A percentile compares a stretch with the other conserved stretches of the same genome.
phyloP scores from a whole-genome alignment of 1,284 basidiomycete species.

The Fomitopsis palustris region DNA sequence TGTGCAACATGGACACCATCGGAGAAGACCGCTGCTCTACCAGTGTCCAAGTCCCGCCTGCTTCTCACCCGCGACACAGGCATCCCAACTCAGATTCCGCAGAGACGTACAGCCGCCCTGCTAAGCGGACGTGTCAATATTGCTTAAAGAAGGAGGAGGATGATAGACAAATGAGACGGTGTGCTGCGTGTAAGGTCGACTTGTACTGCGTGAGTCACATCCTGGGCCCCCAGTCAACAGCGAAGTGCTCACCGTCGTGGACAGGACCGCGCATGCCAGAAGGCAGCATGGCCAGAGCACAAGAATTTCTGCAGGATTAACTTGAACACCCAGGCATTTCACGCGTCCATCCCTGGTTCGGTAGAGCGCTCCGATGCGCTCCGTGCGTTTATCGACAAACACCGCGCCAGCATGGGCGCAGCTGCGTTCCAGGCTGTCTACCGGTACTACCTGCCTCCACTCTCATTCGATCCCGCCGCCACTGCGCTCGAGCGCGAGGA shows the following conservation, averaged over 20 bases:
- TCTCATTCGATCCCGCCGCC: neutral
- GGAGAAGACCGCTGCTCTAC: neutral
- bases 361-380: neutral
- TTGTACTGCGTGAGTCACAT: neutral
- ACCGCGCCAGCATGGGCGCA: neutral
- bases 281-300: neutral
- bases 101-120: neutral
- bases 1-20: no score
- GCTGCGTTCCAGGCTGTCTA: neutral
- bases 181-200: neutral
- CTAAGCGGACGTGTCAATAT: neutral
- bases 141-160: neutral
- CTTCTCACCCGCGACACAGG: neutral
- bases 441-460: neutral
- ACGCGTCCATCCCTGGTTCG: neutral
- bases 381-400: neutral
- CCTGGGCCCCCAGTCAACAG: neutral
- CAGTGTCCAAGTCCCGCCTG: neutral
- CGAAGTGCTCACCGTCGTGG: neutral
- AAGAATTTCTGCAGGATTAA: neutral
- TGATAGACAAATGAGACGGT: neutral
- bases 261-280: neutral
- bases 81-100: neutral
- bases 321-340: neutral
- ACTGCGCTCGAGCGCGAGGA: neutral